These are phyloP conservation scores for Botrytis byssoidea DNA, from an alignment of 2,329 filamentous ascomycete genomes.

Conservation along the genomic window DNA sequence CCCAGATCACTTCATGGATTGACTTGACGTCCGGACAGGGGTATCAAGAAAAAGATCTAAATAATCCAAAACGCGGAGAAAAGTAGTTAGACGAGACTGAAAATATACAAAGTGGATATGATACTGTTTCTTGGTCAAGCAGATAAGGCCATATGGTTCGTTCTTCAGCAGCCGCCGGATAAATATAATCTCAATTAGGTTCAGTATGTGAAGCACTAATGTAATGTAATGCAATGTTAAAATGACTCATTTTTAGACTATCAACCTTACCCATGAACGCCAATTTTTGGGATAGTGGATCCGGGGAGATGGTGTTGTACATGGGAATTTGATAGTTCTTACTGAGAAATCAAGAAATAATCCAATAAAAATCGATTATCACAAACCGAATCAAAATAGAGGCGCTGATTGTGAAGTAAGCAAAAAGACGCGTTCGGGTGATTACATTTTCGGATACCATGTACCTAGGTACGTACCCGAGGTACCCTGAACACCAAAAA, in stretches of 20 bases:
- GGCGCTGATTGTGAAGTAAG: slow-evolving; percentile 1
- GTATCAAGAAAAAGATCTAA: slow-evolving; percentile 23
- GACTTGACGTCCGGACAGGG: neutral
- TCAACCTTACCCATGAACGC: slow-evolving; percentile 4
- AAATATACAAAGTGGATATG: slow-evolving; percentile 24
- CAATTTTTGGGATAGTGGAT: slow-evolving; percentile 8
- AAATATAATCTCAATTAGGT: slow-evolving; percentile 26
- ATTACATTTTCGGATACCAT: neutral
- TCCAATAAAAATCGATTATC: neutral
- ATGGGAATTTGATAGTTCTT: slow-evolving; percentile 12
- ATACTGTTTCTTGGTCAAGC: slow-evolving; percentile 39
- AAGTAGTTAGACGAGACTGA: slow-evolving; percentile 22
- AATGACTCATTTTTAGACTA: slow-evolving; percentile 39
- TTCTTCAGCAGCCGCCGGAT: slow-evolving; percentile 35
- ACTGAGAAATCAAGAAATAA: slow-evolving; percentile 1
- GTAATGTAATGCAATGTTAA: slow-evolving; percentile 31
- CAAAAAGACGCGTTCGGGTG: slow-evolving; percentile 17
- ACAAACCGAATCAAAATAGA: neutral
- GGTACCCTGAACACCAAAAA: neutral
- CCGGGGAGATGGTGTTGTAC: neutral
- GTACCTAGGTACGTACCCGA: no score
- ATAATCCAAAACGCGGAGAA: slow-evolving; percentile 37
- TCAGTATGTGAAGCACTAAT: slow-evolving; percentile 24
- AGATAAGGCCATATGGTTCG: slow-evolving; percentile 37
- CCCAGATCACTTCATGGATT: slow-evolving; percentile 10